Conservation (phyloP, 345 rosid genomes). For the Brassica cretica region DNA sequence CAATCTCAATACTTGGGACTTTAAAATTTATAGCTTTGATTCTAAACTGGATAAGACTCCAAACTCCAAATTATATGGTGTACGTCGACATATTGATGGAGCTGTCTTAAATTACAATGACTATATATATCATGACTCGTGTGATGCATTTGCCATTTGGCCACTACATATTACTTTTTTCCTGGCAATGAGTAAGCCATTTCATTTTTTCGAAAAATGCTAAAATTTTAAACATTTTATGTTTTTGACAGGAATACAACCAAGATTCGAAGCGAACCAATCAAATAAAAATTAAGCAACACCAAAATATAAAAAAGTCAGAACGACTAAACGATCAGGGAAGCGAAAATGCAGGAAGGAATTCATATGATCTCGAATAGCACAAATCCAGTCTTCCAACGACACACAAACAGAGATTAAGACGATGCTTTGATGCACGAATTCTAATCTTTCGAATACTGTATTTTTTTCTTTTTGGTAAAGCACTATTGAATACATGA, state of each 20-base stretch:
- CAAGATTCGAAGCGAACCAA: background rate
- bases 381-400: no score
- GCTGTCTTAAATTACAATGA: background rate
- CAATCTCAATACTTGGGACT: background rate
- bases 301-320: background rate
- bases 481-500: background rate
- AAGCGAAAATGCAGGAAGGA: background rate
- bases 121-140: background rate
- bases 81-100: conserved; percentile 3
- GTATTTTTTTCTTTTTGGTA: background rate
- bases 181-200: background rate
- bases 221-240: no score
- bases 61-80: background rate
- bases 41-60: conserved; percentile 18
- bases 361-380: background rate
- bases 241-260: background rate
- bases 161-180: background rate
- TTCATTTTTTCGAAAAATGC: background rate
- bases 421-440: no score
- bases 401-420: no score
- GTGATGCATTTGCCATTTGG: conserved; percentile 3
- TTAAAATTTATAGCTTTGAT: background rate
- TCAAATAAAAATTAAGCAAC: background rate
- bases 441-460: no score
- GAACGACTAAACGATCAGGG: background rate